These are phyloP conservation scores for Cordyceps cateniannulata DNA, from an alignment of 2,329 filamentous ascomycete genomes.

Conservation along the genomic window DNA sequence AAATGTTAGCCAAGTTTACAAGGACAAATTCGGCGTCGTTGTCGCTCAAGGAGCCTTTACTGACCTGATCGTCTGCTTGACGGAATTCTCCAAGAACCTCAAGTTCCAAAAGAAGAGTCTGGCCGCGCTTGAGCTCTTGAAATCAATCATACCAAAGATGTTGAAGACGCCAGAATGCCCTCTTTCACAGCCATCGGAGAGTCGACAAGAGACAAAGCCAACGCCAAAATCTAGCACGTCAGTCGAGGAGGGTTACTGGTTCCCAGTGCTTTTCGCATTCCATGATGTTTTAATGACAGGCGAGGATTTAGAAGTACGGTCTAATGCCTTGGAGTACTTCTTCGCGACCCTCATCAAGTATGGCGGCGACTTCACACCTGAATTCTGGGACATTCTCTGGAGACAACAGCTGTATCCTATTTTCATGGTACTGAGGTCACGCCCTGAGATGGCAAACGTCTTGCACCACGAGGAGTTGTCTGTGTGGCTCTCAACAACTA, in stretches of 20 bases:
- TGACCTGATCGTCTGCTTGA: slow-evolving; percentile 91
- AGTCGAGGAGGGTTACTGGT: slow-evolving; percentile 97
- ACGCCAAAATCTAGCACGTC: slow-evolving; percentile 70
- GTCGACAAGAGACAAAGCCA: slow-evolving; percentile 21
- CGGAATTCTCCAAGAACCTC: slow-evolving; percentile 97
- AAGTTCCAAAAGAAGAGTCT: slow-evolving; percentile 98
- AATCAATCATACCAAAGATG: slow-evolving; percentile 91
- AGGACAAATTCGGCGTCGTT: slow-evolving; percentile 88
- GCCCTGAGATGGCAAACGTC: slow-evolving; percentile 93
- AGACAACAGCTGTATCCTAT: slow-evolving; percentile 95
- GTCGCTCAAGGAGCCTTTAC: slow-evolving; percentile 96
- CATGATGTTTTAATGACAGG: slow-evolving; percentile 99
- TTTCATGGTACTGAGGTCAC: slow-evolving; percentile 94
- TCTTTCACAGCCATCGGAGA: slow-evolving; percentile 58
- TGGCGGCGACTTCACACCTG: slow-evolving; percentile 81
- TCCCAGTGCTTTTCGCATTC: slow-evolving; percentile 95
- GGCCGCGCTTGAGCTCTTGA: slow-evolving; percentile 90
- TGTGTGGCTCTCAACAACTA: slow-evolving; percentile 97
- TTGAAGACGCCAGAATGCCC: slow-evolving; percentile 93
- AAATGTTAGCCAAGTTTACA: slow-evolving; percentile 93
- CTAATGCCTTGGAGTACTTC: slow-evolving; percentile 85
- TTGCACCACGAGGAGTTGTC: slow-evolving; percentile 94
- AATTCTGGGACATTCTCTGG: slow-evolving; percentile 99
- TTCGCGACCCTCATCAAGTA: slow-evolving; percentile 90
- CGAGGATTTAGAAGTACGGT: slow-evolving; percentile 93